Base-by-base conservation (phyloP, 1,139 yeast genomes). In the Kodamaea alishanica region DNA sequence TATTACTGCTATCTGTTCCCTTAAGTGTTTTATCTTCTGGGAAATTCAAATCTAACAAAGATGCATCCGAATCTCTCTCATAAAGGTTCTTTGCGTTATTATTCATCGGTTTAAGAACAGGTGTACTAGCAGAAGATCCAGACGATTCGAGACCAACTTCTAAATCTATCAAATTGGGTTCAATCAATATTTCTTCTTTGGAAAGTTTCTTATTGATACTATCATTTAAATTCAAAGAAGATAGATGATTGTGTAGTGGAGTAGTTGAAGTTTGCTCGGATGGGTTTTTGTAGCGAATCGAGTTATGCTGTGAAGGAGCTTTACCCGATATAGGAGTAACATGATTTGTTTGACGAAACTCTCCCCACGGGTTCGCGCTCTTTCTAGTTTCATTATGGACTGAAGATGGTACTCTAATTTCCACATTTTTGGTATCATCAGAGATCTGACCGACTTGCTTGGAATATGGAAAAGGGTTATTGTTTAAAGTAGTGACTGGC, bases 121-220 rank as follows among this genome's bases (percentile, higher is more conserved):
- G 58, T 0, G 66, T 52, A 3, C 56, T 57, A 5, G 51, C 39
- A 4, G 59, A 46, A 2, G 69, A 53, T 26, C 60, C 55, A 1
- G 65, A 55, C 1, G 70, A 63, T 11, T 61, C 66, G 10, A 66
- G 52, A 2, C 70, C 72, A 5, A 66, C 61, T 38, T 68, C 73
- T 31, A 70, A 54, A 42, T 70, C 73, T 33, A 70, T 70, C 38
- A 70, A 57, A 43, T 65, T 60, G 25, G 51, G 49, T 12, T 32
- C 45, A 8, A 31, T 33, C 3, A 26, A 22, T n/a, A 22, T 26
- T 10, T 33, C 39, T 4, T 35, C 41, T n/a, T 28, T 32, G 11
- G 38, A 28, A 24, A 25, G 12, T 22, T 32, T 30, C 22, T 33
- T 28, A 8, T 15, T n/a, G n/a, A 20, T 33, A 5, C 22, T 25